Evolutionary conservation across 1,139 yeast species (phyloP), one percentile per base, ranked within the genome.

Genomic region (Pichia sp.): DNA sequence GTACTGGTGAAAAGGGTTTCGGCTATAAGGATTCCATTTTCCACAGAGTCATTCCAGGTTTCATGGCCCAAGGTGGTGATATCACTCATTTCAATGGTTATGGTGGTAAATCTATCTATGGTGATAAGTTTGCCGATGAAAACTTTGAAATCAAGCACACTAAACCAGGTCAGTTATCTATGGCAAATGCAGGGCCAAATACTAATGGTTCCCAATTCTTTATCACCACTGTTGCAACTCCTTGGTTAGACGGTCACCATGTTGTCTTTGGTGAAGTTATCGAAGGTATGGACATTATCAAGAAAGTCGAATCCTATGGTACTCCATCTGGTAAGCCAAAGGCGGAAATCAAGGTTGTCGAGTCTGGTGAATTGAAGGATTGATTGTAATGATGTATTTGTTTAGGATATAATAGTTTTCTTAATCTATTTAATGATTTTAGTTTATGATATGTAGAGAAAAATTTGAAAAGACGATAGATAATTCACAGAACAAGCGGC

Each of bases 1-100:
- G 74, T 61, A 75, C 80, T 43, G 80, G 80, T 50, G 80, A 75
- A 65, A 72, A 74, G 61, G 81, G 81, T 31, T 73, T 68, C 51
- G 80, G 80, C 50, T 75, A 71, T 69, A 72, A 74, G 54, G 68
- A 67, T 48, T 74, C 79, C 31, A 60, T 72, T 38, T 67, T 68
- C 68, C 72, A 68, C 66, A 63, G 72, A 60, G 69, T 68, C 40
- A 68, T 68, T 45, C 73, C 73, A 40, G 62, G 63, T 43, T 68
- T 68, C 64, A 68, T 68, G 73, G 58, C 66, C 56, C 73, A 68
- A 56, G 63, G 64, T 49, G 66, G 65, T 52, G 65, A 60, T 42
- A 57, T 61, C 41, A 59, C 62, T 32, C 61, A 59, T 41, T 49
- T 49, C 49, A 59, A 56, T 44, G 66, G 66, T 33, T 52, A 42